A percentile compares a stretch with the other conserved stretches of the same genome.
Evolutionary conservation across 345 rosid species (phyloP).

Genomic region (Draba incana): DNA sequence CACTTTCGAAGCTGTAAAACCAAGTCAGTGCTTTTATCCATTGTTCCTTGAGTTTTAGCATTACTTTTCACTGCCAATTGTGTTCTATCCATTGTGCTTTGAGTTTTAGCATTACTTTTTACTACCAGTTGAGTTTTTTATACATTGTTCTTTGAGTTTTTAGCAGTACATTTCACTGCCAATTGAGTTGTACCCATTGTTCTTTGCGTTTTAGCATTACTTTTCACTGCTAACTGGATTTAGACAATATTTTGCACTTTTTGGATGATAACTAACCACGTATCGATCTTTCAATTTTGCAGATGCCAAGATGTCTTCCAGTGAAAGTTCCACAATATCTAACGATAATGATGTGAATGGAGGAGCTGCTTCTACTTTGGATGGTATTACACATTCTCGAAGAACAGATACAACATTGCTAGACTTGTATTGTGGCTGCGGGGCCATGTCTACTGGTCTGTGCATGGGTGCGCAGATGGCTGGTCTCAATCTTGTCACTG

Average conservation of each 20-base stretch:
- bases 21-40: conserved; percentile 1
- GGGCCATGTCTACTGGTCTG: conserved; percentile 88
- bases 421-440: conserved; percentile 85
- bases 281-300: not conserved
- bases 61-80: not conserved
- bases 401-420: conserved; percentile 49
- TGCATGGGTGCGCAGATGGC: conserved; percentile 67
- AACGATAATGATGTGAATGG: conserved; percentile 42
- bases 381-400: not conserved
- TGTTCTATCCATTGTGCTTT: not conserved
- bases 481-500: conserved; percentile 62
- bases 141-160: not conserved
- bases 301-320: conserved; percentile 42
- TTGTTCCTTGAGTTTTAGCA: not conserved
- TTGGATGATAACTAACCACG: not conserved
- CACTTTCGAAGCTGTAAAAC: conserved; percentile 48
- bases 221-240: not conserved
- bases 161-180: not conserved
- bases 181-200: not conserved
- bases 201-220: not conserved
- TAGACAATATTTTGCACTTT: not conserved
- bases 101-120: not conserved
- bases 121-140: not conserved
- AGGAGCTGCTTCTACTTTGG: not conserved
- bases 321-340: conserved; percentile 56